Base-by-base conservation (phyloP, 805 yeast genomes). In the Yamadazyma tumulicola region DNA sequence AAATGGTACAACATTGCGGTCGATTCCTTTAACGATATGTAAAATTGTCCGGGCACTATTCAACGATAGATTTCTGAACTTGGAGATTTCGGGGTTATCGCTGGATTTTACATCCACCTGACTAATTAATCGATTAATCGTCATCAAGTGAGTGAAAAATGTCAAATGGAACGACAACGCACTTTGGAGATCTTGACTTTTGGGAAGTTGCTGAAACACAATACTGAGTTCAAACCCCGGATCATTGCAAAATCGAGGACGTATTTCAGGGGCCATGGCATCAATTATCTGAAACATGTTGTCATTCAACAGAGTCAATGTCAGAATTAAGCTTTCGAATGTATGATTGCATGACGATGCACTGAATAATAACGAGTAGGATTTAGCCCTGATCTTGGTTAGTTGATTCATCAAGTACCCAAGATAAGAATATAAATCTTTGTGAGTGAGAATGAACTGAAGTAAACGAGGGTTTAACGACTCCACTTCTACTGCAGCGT, bases 21-120 rank as follows among this genome's bases (percentile, higher is more conserved):
- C 51, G 11, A 61, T 21, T 18, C 46, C 47, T 4, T 44, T 47
- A 3, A 52, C 47, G 18, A 61, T 42, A 31, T 47, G 46, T 16
- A 66, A 35, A 8, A 66, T 55, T 1, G 71, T 65, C 19, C 72
- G 46, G 5, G 71, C 64, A 19, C 67, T 52, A 28, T 61, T 55
- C 22, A 60, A 39, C 3, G 62, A 54, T 16, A 62, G 34, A 25
- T 53, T 49, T 19, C 67, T 42, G 42, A 58, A 62, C 22, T 43
- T 46, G 1, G 40, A 25, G 19, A 45, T 39, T 13, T 48, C 47
- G 6, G 43, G 45, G 24, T 49, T 55, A 4, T 41, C 46, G 12
- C 51, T 51, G 4, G 37, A 34, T 7, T 28, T 28, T 12, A 24
- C 31, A 31, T 40, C 42, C 9, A 43, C 33, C 29, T 35, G 43